These are phyloP conservation scores for Puccinia coronata DNA, from an alignment of 1,284 basidiomycete species.

Conservation along the genomic window DNA sequence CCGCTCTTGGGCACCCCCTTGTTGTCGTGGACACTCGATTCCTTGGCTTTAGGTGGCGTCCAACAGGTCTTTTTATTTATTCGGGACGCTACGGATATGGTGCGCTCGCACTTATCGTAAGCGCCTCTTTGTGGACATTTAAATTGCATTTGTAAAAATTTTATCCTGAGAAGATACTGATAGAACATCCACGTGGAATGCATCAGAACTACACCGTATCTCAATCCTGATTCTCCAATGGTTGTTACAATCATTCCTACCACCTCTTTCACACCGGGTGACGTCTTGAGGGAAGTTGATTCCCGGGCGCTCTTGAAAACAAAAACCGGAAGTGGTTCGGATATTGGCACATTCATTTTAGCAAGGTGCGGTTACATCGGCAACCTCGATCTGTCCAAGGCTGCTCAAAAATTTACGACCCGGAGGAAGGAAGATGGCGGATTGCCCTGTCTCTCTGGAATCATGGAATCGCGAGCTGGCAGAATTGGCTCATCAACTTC, in stretches of 20 bases:
- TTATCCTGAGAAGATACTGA: conserved; percentile 9
- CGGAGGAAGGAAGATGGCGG: conserved; percentile 83
- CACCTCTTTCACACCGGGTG: conserved; percentile 86
- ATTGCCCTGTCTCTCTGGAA: conserved; percentile 55
- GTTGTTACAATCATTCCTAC: conserved; percentile 71
- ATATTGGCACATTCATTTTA: conserved; percentile 69
- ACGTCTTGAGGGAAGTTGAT: conserved; percentile 95
- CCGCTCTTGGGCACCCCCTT: conserved; percentile 91
- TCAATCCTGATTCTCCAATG: conserved; percentile 41
- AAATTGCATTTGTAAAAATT: not conserved
- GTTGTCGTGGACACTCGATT: conserved; percentile 94
- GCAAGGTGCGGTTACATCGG: conserved; percentile 92
- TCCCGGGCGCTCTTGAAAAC: conserved; percentile 79
- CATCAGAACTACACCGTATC: conserved; percentile 35
- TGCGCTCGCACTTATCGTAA: conserved; percentile 77
- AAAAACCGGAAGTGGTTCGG: conserved; percentile 62
- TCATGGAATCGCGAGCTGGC: conserved; percentile 49
- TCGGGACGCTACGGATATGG: conserved; percentile 77
- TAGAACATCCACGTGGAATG: not conserved
- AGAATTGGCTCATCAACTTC: conserved; percentile 26
- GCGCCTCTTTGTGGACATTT: conserved; percentile 55
- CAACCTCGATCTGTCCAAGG: conserved; percentile 84
- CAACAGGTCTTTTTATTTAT: conserved; percentile 92
- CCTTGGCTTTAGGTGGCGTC: conserved; percentile 84
- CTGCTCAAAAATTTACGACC: conserved; percentile 84